Base-by-base conservation (phyloP, 305 asterid genomes). In the Fraxinus platypoda region DNA sequence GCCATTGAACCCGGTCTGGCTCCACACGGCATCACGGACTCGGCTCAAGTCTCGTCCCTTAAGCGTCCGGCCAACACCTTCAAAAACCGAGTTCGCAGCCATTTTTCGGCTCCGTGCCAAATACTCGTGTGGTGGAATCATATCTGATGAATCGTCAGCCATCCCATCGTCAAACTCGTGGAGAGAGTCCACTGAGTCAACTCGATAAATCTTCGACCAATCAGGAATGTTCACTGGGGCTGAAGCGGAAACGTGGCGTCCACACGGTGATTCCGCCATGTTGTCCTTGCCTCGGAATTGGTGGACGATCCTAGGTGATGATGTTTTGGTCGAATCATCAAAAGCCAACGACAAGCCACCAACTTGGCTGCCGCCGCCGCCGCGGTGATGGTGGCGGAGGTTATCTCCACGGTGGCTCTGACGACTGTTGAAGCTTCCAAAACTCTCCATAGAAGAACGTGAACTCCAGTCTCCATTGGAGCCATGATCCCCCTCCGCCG, bases 1-100 rank as follows among this genome's bases (percentile, higher is more conserved):
- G 11, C 97, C 97, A 72, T 91, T 76, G 75, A 92, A 93, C 78
- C 97, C 96, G 31, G 97, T 93, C 77, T 90, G 97, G 34, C 94
- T 92, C 97, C 97, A 93, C 15, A 93, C 97, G 0, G 97, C 94
- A 78, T 92, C 96, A n/a, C 97, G 87, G 23, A 93, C 97, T 76
- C 97, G 88, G 41, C 97, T 93, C 92, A 92, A 0, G 62, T 93
- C 97, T 33, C 97, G 90, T 6, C 97, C 97, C 86, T 93, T 93
- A 0, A 93, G 89, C 0, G 94, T 93, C 5, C 97, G 88, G 0
- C 96, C 97, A 9, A 87, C 93, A 1, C 97, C 97, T 54, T 88
- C 97, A 3, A 88, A 89, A 41, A 92, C 96, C 4, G 96, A 92
- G 82, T 89, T 87, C 0, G 94, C 89, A 0, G 90, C 89, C 28